Conservation (phyloP, 23 red algal genomes). For the Gracilaria domingensis region DNA sequence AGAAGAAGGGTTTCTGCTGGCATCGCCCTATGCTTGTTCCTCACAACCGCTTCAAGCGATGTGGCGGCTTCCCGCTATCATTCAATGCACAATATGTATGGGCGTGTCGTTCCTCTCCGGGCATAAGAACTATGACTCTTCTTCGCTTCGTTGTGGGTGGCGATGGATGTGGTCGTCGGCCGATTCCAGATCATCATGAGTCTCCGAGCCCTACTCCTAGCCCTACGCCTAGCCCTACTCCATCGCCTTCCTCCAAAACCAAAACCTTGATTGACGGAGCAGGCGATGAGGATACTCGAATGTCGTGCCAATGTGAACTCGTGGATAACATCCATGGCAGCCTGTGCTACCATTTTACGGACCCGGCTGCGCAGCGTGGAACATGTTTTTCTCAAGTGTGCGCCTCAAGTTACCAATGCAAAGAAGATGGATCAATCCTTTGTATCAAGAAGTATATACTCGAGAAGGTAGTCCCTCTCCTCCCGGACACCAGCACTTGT, state of each 20-base stretch:
- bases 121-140: constrained; percentile 17
- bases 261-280: neutral
- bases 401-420: constrained; percentile 6
- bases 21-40: constrained; percentile 31
- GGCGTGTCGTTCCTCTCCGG: constrained; percentile 4
- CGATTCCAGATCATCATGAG: neutral
- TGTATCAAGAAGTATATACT: constrained; percentile 38
- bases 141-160: constrained; percentile 35
- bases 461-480: constrained; percentile 31
- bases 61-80: neutral
- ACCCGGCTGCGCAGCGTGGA: neutral
- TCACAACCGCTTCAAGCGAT: neutral
- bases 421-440: constrained; percentile 5
- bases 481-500: constrained; percentile 8
- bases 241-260: neutral
- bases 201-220: neutral
- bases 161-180: constrained; percentile 1
- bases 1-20: constrained; percentile 10
- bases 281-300: neutral
- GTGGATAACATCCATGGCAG: constrained; percentile 2
- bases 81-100: constrained; percentile 20
- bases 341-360: constrained; percentile 16
- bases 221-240: neutral
- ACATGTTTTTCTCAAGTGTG: neutral
- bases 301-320: neutral